Evolutionary conservation across 208 protist species (phyloP), one percentile per base, ranked within the genome.

Genomic region (Endotrypanum monterogeii): DNA sequence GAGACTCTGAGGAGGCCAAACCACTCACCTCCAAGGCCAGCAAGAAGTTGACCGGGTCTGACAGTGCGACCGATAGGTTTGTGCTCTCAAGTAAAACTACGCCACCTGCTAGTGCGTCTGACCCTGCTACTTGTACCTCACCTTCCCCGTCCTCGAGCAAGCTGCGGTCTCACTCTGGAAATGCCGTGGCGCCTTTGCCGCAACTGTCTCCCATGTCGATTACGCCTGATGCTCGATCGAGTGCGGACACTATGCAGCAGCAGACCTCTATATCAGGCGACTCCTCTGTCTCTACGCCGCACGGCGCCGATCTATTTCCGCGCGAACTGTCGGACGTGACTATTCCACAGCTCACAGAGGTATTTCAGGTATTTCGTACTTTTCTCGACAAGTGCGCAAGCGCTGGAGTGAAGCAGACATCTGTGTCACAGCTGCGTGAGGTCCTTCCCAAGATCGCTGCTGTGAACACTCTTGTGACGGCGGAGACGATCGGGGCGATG

Each of bases 331-430:
- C 79, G 48, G 83, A 87, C 1, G 67, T 91, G 28, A 71, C 75
- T 11, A 67, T 91, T 6, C 50, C 57, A 16, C 80, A 91, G 51
- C 69, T 91, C 37, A 62, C 82, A 1, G 78, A 83, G 50, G 76
- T 89, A 18, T 87, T 85, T 55, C 72, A 85, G 48, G 76, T 82
- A 2, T 87, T 89, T 66, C 56, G 74, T 7, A 65, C 61, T 20
- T 83, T 87, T 52, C 71, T 87, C 5, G 67, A 73, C 58, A 76
- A 67, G 57, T 88, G 83, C 68, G 74, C 30, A 2, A 80, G 41
- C 30, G 62, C 69, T 4, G 51, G 67, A 23, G 67, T 75, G 39
- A 80, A 80, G 76, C 78, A 78, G 41, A 46, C 69, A 8, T 80
- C 74, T 18, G 66, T 89, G 51, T 14, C 55, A 56, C 72, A 81